These are phyloP conservation scores for Rhizopus sp. DNA, from an alignment of 371 early-diverging fungal genomes.

Conservation along the genomic window DNA sequence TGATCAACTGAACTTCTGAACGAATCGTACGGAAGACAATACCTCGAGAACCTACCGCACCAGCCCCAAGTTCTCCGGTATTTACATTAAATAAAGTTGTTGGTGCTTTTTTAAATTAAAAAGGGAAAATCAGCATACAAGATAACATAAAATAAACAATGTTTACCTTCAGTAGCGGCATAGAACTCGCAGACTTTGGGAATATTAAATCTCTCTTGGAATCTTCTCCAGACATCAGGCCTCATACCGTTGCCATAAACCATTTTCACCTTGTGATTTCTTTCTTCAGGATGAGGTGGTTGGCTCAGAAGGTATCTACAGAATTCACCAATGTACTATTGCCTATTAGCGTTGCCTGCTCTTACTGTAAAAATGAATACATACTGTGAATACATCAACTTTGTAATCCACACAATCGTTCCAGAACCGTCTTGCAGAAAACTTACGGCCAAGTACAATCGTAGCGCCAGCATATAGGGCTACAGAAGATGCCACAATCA, in stretches of 20 bases:
- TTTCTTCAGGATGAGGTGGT: constrained; percentile 54
- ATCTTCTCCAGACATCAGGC: constrained; percentile 64
- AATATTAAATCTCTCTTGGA: constrained; percentile 56
- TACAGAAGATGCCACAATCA: constrained; percentile 34
- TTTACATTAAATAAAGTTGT: constrained; percentile 49
- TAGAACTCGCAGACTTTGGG: constrained; percentile 59
- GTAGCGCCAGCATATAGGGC: constrained; percentile 39
- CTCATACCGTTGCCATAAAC: constrained; percentile 74
- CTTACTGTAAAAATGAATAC: constrained; percentile 1
- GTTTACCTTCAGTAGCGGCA: constrained; percentile 57
- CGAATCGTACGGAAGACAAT: constrained; percentile 21
- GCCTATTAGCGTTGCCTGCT: neutral
- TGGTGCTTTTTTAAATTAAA: constrained; percentile 15
- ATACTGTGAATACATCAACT: constrained; percentile 41
- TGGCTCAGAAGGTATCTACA: constrained; percentile 62
- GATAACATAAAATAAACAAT: neutral
- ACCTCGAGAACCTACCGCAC: constrained; percentile 56
- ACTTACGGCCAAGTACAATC: constrained; percentile 48
- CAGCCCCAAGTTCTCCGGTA: constrained; percentile 46
- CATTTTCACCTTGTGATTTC: constrained; percentile 46
- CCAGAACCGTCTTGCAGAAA: constrained; percentile 53
- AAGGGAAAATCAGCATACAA: neutral
- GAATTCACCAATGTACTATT: constrained; percentile 73
- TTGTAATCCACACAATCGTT: constrained; percentile 48
- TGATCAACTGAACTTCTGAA: constrained; percentile 27